Conservation (phyloP, 495 filamentous ascomycete species). For the Penicillium crystallinum region DNA sequence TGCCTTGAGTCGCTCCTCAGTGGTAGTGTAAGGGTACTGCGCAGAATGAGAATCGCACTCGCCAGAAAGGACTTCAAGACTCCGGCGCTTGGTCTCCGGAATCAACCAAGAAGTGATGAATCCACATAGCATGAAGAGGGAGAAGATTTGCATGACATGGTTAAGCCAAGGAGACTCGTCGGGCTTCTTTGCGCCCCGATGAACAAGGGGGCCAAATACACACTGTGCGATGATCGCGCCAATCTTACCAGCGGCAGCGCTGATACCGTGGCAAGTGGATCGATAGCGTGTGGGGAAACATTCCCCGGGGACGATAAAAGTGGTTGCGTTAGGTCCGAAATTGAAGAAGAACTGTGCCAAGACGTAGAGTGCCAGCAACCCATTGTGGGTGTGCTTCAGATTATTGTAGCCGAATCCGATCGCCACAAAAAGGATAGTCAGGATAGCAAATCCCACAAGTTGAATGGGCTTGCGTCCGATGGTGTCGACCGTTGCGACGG, state of each 20-base stretch:
- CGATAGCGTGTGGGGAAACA: conserved; percentile 86
- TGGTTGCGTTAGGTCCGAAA: conserved; percentile 80
- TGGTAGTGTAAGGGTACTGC: neutral
- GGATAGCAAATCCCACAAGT: conserved; percentile 65
- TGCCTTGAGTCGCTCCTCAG: neutral
- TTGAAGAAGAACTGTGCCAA: conserved; percentile 88
- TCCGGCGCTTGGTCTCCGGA: conserved; percentile 71
- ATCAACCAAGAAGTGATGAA: conserved; percentile 61
- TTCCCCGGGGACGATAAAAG: conserved; percentile 87
- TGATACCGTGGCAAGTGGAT: conserved; percentile 78
- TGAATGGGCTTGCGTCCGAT: conserved; percentile 79
- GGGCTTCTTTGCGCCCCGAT: conserved; percentile 32
- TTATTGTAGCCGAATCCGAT: conserved; percentile 63
- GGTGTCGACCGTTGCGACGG: conserved; percentile 62
- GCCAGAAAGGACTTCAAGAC: conserved; percentile 23
- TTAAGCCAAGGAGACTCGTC: conserved; percentile 61
- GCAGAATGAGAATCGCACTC: neutral
- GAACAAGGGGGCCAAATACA: conserved; percentile 44
- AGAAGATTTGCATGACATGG: conserved; percentile 76
- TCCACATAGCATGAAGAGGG: conserved; percentile 73
- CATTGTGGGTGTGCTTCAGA: conserved; percentile 39
- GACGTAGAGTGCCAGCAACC: conserved; percentile 69
- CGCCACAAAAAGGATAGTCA: conserved; percentile 70
- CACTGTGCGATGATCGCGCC: conserved; percentile 59
- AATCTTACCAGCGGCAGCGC: conserved; percentile 75